Conservation (phyloP, 2,329 filamentous ascomycete genomes). For the Onygena corvina region DNA sequence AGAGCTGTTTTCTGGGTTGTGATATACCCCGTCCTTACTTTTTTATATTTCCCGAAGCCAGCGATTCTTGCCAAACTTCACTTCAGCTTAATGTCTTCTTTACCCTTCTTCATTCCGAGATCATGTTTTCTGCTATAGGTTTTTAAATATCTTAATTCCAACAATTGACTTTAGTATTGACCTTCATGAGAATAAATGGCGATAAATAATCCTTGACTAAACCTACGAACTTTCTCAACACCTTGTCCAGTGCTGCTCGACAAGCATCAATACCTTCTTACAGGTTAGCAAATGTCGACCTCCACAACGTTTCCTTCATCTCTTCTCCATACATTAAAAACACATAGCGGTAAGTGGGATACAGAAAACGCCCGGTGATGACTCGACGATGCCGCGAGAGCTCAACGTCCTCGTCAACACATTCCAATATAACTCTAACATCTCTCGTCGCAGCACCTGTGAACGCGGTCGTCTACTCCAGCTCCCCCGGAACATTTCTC, state of each 20-base stretch:
- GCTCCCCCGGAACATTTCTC: slow-evolving; percentile 61
- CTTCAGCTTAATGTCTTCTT: slow-evolving; percentile 9
- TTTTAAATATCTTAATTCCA: slow-evolving; percentile 7
- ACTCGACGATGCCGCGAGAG: neutral
- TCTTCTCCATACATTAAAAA: slow-evolving; percentile 34
- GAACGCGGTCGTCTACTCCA: slow-evolving; percentile 61
- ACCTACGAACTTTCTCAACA: neutral
- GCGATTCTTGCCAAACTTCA: slow-evolving; percentile 13
- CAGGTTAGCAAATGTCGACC: slow-evolving; percentile 19
- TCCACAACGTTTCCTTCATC: slow-evolving; percentile 28
- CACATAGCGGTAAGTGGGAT: slow-evolving; percentile 31
- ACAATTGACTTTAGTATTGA: slow-evolving; percentile 5
- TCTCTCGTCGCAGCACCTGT: slow-evolving; percentile 46
- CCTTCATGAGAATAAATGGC: neutral
- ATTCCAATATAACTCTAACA: neutral
- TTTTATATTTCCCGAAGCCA: slow-evolving; percentile 14
- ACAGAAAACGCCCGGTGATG: neutral
- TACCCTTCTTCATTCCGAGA: slow-evolving; percentile 3
- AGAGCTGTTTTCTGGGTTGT: slow-evolving; percentile 1
- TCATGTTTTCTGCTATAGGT: slow-evolving; percentile 7
- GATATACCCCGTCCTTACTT: slow-evolving; percentile 1
- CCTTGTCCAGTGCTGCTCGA: neutral
- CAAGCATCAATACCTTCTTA: neutral
- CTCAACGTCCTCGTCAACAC: neutral
- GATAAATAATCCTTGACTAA: neutral